phyloP scores from a whole-genome alignment of 2,329 filamentous ascomycete species.

The Xylariaceae sp. region DNA sequence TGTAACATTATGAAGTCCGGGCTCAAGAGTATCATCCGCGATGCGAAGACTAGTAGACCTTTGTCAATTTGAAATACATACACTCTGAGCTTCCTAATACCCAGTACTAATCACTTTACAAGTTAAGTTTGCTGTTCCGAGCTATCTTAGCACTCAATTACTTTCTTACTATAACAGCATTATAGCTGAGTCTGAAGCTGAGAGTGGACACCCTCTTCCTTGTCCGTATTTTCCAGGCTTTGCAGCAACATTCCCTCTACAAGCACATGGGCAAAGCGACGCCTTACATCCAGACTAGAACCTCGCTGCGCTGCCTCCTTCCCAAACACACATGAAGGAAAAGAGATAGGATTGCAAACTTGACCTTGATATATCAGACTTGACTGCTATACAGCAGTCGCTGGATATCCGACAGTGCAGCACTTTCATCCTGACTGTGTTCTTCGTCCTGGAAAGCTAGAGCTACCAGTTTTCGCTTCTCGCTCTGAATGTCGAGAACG shows the following conservation, averaged over 20 bases:
- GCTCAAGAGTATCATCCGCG: neutral
- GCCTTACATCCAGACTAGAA: neutral
- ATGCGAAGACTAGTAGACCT: neutral
- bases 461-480: constrained; percentile 73
- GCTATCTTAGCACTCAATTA: neutral
- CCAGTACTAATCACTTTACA: no score
- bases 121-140: no score
- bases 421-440: constrained; percentile 44
- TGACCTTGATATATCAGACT: neutral
- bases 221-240: neutral
- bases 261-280: constrained; percentile 9
- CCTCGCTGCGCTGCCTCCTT: no score
- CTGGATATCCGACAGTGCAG: constrained; percentile 42
- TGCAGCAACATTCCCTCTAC: constrained; percentile 1
- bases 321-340: no score
- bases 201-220: neutral
- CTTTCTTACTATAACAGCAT: neutral
- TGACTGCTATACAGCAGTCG: constrained; percentile 39
- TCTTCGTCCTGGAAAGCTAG: constrained; percentile 75
- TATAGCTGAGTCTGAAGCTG: neutral
- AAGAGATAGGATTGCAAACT: no score
- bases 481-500: constrained; percentile 71
- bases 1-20: neutral
- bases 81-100: neutral
- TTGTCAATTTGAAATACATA: neutral